Evolutionary conservation across 306 rosid species (phyloP), one percentile per base, ranked within the genome.

Genomic region (Abrus pulchellus): DNA sequence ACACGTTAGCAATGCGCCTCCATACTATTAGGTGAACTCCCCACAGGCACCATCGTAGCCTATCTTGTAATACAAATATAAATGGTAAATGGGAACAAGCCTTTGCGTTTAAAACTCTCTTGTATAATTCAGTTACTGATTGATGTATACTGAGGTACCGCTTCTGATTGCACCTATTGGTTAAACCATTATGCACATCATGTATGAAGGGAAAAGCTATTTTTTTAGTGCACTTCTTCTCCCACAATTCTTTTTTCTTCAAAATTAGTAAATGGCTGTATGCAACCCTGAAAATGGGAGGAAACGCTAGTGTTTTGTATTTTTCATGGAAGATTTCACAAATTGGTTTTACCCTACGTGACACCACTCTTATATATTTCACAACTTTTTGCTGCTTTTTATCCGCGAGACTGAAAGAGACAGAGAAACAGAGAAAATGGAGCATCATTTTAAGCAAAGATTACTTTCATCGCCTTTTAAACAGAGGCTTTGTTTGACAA

Each of bases 31-130:
- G 88, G 75, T 74, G 49, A 86, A 90, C 85, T 82, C 82, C 20
- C 74, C 82, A 1, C 87, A 81, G 71, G 83, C 90, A 57, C 94
- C 93, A 10, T 88, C 84, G 41, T 86, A 81, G 82, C 63, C 84
- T 67, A 14, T 65, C 55, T 68, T 6, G 77, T 52, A 33, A 12
- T 67, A 61, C 45, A 64, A 36, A 28, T 43, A 76, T 65, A 41
- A 36, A 77, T 12, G 69, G 68, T 66, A 72, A 73, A 38, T 77
- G 14, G 11, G 79, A 60, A 55, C 70, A 54, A 70, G 41, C 34
- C 10, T 78, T 74, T 82, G 76, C 61, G 44, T 47, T 89, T 33
- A n/a, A 44, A 80, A 86, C 80, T 85, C 80, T 59, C 10, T 82
- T 82, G 84, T 82, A 49, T 77, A 73, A 85, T 82, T 74, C 92